A percentile compares a stretch with the other conserved stretches of the same genome.
These are phyloP conservation scores for Pythium aristosporum DNA, from an alignment of 352 stramenopile genomes.

Conservation along the genomic window DNA sequence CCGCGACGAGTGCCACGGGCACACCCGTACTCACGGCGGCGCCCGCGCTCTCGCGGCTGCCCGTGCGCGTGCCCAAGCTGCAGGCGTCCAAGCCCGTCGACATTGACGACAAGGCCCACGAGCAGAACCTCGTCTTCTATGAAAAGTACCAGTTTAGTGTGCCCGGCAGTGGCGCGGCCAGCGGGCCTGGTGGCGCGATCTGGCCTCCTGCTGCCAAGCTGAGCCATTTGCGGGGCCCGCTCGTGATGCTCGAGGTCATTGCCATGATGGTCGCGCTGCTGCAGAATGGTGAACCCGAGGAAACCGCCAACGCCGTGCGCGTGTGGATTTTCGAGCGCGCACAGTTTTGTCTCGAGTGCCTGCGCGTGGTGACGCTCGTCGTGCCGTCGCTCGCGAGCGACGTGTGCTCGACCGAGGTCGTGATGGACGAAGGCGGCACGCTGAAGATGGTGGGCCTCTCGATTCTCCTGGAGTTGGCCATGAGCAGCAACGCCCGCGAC, in stretches of 20 bases:
- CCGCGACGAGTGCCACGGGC: conserved; percentile 16
- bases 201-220: conserved; percentile 75
- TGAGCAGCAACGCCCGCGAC: conserved; percentile 68
- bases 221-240: conserved; percentile 64
- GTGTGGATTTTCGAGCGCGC: conserved; percentile 78
- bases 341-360: conserved; percentile 76
- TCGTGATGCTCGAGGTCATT: conserved; percentile 80
- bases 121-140: conserved; percentile 82
- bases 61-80: conserved; percentile 69
- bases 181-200: conserved; percentile 53
- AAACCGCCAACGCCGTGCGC: conserved; percentile 49
- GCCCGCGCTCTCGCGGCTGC: conserved; percentile 52
- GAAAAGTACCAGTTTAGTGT: conserved; percentile 84
- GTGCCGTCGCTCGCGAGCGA: conserved; percentile 66
- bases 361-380: conserved; percentile 74
- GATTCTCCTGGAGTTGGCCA: conserved; percentile 76
- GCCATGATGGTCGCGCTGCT: conserved; percentile 65
- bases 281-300: conserved; percentile 52
- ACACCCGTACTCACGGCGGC: conserved; percentile 52
- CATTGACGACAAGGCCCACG: conserved; percentile 83
- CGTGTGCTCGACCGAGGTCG: conserved; percentile 74
- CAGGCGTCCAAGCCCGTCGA: conserved; percentile 77
- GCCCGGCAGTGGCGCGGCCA: conserved; percentile 33
- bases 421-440: conserved; percentile 39
- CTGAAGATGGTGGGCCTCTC: conserved; percentile 57